Base-by-base conservation (phyloP, 495 filamentous ascomycete species). In the Aspergillus homomorphus region DNA sequence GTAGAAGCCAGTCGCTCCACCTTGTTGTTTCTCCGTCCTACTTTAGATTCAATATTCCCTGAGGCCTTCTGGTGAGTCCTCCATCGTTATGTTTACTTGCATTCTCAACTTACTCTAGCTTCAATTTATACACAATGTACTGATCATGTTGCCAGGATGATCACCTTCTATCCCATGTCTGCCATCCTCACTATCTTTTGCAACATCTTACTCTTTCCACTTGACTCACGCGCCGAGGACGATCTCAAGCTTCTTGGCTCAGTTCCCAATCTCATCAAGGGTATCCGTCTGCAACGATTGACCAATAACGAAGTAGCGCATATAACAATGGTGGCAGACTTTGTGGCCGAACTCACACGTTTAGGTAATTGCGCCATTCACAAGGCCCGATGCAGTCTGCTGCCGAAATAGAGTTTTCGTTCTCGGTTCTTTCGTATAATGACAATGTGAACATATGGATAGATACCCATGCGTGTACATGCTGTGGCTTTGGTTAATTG, bases 101-200 rank as follows among this genome's bases (percentile, higher is more conserved):
- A 24, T 14, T 3, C 5, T 22, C 8, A 4, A 10, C 44, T 5
- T 22, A 7, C 15, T 30, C 9, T 19, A 23, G 12, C 5, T 26
- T n/a, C 7, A 51, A 15, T 15, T 16, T n/a, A 16, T 16, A 20
- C 12, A 14, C 1, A 6, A 9, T 20, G 19, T 20, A 20, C 48
- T 51, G 16, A 51, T 14, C 33, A 38, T 38, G 3, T 3, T 3
- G 10, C 16, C 20, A 77, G 74, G 69, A 70, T 71, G 6, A 54
- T 78, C 0, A 62, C 77, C 18, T 78, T 77, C 57, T 80, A 80
- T 43, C 77, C 77, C n/a, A 74, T 79, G 51, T 74, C 77, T 12
- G 76, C 77, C 10, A 61, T 77, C 18, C 62, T 76, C 41, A 69
- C 64, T 20, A 68, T 80, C 23, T 80, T 80, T 50, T 79, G 70